These are phyloP conservation scores for Bertia moriformis DNA, from an alignment of 2,329 filamentous ascomycete genomes.

Conservation along the genomic window DNA sequence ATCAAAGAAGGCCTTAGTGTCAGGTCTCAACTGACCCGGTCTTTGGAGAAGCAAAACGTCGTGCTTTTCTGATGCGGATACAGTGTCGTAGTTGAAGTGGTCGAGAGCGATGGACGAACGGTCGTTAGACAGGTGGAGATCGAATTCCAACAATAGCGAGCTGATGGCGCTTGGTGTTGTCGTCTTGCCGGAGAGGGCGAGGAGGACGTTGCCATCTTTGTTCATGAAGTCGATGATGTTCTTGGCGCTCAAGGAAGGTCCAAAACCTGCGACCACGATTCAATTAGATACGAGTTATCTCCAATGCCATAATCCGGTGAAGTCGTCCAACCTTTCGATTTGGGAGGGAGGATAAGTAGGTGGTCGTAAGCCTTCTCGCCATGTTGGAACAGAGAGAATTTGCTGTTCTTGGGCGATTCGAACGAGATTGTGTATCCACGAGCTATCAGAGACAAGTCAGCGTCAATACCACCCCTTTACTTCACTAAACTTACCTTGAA, in stretches of 20 bases:
- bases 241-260: constrained; percentile 52
- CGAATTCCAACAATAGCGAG: constrained; percentile 53
- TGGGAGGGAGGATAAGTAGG: constrained; percentile 53
- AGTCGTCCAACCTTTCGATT: constrained; percentile 50
- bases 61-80: constrained; percentile 51
- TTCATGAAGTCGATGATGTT: constrained; percentile 58
- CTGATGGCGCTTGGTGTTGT: constrained; percentile 44
- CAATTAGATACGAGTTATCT: constrained; percentile 4
- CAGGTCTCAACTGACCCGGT: constrained; percentile 36
- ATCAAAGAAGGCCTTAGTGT: constrained; percentile 35
- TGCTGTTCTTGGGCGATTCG: constrained; percentile 46
- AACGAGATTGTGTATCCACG: constrained; percentile 50
- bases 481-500: constrained; percentile 1
- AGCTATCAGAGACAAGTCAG: constrained; percentile 22
- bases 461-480: not conserved
- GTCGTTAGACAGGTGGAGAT: constrained; percentile 52
- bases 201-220: constrained; percentile 54
- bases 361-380: constrained; percentile 60
- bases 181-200: constrained; percentile 47
- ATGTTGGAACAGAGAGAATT: constrained; percentile 49
- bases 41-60: constrained; percentile 50
- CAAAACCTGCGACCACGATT: constrained; percentile 40
- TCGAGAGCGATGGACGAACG: constrained; percentile 52
- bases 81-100: constrained; percentile 58
- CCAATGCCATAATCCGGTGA: not conserved